Base-by-base conservation (phyloP, 176 grass and related monocot species). In the Carex pumila region DNA sequence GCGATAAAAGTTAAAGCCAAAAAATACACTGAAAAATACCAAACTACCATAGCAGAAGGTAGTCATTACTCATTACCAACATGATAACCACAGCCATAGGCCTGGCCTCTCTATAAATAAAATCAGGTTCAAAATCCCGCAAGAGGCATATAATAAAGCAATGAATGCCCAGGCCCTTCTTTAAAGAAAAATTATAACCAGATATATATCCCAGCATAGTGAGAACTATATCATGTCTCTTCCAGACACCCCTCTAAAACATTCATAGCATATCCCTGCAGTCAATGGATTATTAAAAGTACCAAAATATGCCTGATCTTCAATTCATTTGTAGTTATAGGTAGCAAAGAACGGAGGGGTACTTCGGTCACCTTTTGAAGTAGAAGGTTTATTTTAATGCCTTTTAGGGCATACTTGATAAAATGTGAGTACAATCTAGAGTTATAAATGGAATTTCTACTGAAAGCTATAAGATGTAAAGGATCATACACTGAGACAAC, bases 401-500 rank as follows among this genome's bases (percentile, higher is more conserved):
- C 36, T 70, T 70, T n/a, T n/a, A 49, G 50, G 43, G 43, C 41
- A 73, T 73, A 22, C 21, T 25, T 17, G 4, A 68, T 37, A 59
- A 25, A 59, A 25, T 25, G 25, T 25, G 25, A 25, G 25, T 25
- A 25, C 25, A 0, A 25, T 25, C 25, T 25, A 25, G 25, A 25
- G 25, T 25, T 25, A 25, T 25, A 25, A 25, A 25, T 25, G 25
- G 25, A 25, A 25, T 25, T 25, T 25, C 25, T 25, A 25, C 25
- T 41, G 8, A 61, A 39, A 74, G 1, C 36, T 85, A 52, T 74
- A 70, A 65, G 86, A 59, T 77, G 32, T 63, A 87, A 31, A 41
- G 25, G 17, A 83, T 88, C 88, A 90, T 91, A 97, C 94, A 97
- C 83, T 71, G 0, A 3, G 61, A 41, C 25, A 75, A 94, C 85